Evolutionary conservation across 768 basidiomycete genomes (phyloP).

Genomic region (Mycena filopes): DNA sequence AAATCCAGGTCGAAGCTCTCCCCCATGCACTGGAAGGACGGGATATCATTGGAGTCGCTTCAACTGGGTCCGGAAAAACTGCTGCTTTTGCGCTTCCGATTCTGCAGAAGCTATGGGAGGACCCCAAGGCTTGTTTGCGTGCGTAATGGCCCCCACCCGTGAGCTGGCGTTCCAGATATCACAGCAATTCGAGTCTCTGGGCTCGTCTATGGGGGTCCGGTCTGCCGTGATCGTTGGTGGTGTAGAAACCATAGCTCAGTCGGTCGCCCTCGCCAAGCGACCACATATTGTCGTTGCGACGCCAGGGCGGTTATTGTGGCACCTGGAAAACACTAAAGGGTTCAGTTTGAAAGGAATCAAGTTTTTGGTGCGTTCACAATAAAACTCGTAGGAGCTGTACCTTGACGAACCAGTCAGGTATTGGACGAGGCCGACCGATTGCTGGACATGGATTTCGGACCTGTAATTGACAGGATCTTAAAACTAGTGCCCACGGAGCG

Average conservation of each 20-base stretch:
- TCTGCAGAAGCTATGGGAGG: constrained; percentile 95
- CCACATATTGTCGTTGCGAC: constrained; percentile 97
- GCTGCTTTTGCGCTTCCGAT: constrained; percentile 97
- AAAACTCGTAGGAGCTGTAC: not conserved
- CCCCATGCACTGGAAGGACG: constrained; percentile 91
- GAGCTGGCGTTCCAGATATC: constrained; percentile 98
- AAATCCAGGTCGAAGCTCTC: constrained; percentile 87
- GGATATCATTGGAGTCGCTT: constrained; percentile 98
- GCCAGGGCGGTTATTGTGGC: constrained; percentile 92
- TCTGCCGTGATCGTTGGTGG: constrained; percentile 96
- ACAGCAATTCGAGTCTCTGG: constrained; percentile 94
- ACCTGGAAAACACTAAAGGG: constrained; percentile 97
- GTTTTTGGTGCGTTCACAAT: constrained; percentile 74
- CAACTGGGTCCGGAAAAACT: constrained; percentile 97
- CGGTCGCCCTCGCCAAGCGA: constrained; percentile 90
- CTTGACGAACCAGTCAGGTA: constrained; percentile 63
- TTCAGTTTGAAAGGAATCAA: constrained; percentile 88
- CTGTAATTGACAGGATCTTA: constrained; percentile 95
- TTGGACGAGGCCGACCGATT: constrained; percentile 97
- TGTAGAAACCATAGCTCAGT: constrained; percentile 90
- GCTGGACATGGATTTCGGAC: constrained; percentile 96
- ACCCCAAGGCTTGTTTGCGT: constrained; percentile 92
- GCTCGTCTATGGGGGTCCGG: constrained; percentile 92
- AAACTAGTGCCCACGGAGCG: constrained; percentile 95
- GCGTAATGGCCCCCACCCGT: constrained; percentile 95